Percentiles rank a stretch among this genome's conserved stretches.
phyloP scores from a whole-genome alignment of 129 eudicot genomes.

The Helichrysum umbraculigerum region DNA sequence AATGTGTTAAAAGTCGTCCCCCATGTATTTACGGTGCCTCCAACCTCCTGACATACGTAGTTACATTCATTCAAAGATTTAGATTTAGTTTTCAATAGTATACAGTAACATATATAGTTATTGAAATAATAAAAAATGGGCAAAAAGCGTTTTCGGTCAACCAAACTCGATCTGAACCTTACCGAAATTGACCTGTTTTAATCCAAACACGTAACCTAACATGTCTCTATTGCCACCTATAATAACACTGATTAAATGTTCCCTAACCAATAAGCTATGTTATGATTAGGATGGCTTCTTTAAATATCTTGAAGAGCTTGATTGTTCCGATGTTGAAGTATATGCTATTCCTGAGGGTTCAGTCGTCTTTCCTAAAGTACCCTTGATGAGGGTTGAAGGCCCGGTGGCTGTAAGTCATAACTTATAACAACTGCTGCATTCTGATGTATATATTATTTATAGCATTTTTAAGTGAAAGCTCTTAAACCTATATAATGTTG shows the following conservation, averaged over 20 bases:
- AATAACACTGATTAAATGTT: neutral
- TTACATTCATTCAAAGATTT: neutral
- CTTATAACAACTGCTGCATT: slow-evolving; percentile 20
- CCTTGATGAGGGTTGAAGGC: slow-evolving; percentile 93
- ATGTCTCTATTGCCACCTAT: neutral
- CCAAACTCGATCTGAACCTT: neutral
- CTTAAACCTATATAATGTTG: slow-evolving; percentile 4
- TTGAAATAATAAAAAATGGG: neutral
- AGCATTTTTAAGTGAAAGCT: neutral
- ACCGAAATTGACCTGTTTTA: neutral
- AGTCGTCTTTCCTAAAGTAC: slow-evolving; percentile 88
- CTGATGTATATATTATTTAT: slow-evolving; percentile 7
- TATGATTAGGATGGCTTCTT: slow-evolving; percentile 67
- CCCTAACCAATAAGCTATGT: slow-evolving; percentile 16
- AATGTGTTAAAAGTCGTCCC: neutral
- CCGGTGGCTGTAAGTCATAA: slow-evolving; percentile 80
- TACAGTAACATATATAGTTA: too few relatives aligned
- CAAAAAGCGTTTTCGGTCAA: neutral
- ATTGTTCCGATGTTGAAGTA: slow-evolving; percentile 89
- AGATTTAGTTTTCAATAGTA: too few relatives aligned
- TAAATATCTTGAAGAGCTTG: slow-evolving; percentile 81
- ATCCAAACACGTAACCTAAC: neutral
- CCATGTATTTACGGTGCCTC: neutral
- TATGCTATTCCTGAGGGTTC: slow-evolving; percentile 84
- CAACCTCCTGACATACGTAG: neutral